Percentiles rank a stretch among this genome's conserved stretches.
These are phyloP conservation scores for Cercospora zeae-maydis DNA, from an alignment of 2,329 filamentous ascomycete genomes.

Conservation along the genomic window DNA sequence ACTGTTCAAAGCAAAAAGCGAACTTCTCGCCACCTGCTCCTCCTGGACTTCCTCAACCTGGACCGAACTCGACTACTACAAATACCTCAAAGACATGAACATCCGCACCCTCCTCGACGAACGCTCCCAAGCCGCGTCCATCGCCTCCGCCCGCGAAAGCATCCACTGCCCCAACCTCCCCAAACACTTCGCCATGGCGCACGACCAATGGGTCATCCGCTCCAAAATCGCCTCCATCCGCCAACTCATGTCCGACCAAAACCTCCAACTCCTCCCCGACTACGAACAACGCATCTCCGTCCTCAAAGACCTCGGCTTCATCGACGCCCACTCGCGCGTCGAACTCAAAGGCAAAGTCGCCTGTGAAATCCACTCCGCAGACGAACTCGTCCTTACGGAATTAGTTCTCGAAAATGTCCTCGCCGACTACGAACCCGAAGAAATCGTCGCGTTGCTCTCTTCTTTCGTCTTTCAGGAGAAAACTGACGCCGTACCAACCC, in stretches of 20 bases:
- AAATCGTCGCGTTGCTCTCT: slow-evolving; percentile 90
- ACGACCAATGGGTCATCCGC: slow-evolving; percentile 94
- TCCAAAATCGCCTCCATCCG: slow-evolving; percentile 87
- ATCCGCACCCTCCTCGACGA: slow-evolving; percentile 76
- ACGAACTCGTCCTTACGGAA: slow-evolving; percentile 93
- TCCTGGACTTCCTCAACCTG: slow-evolving; percentile 73
- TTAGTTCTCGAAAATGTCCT: slow-evolving; percentile 95
- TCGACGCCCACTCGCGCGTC: slow-evolving; percentile 81
- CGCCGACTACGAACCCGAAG: slow-evolving; percentile 89
- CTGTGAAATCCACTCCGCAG: slow-evolving; percentile 95
- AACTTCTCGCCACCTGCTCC: slow-evolving; percentile 64
- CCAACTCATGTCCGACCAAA: slow-evolving; percentile 89
- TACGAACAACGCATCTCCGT: slow-evolving; percentile 94
- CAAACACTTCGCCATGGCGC: slow-evolving; percentile 93
- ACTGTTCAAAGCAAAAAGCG: slow-evolving; percentile 60
- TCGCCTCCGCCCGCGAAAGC: slow-evolving; percentile 63
- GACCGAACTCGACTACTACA: slow-evolving; percentile 78
- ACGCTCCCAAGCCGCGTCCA: slow-evolving; percentile 60
- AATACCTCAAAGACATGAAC: slow-evolving; percentile 71
- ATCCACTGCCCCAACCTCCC: slow-evolving; percentile 72
- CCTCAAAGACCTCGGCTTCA: slow-evolving; percentile 84
- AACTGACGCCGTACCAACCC: slow-evolving; percentile 72
- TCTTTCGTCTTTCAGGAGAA: slow-evolving; percentile 98
- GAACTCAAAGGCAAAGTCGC: slow-evolving; percentile 97
- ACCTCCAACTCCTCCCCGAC: slow-evolving; percentile 89